A percentile compares a stretch with the other conserved stretches of the same genome.
Evolutionary conservation across 2,329 filamentous ascomycete species (phyloP).

Genomic region (Sclerotinia spermophila): DNA sequence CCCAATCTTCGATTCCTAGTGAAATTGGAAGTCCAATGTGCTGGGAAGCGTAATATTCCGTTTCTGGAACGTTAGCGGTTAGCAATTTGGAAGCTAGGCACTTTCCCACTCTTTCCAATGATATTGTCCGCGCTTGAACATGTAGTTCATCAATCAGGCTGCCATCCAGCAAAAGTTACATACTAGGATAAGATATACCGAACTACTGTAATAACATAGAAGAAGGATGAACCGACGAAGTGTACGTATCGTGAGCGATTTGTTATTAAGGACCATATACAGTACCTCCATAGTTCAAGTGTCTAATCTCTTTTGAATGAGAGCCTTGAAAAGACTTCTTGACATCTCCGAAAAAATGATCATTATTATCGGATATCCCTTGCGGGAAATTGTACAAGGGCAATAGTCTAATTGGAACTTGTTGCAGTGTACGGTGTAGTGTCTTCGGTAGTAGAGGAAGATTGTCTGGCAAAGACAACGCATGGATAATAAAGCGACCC

Average conservation of each 20-base stretch:
- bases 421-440: background rate
- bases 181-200: too few relatives aligned
- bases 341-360: background rate
- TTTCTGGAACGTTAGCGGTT: background rate
- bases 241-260: background rate
- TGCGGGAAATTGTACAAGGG: background rate
- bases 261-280: background rate
- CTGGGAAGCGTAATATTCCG: constrained; percentile 2
- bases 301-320: background rate
- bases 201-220: background rate
- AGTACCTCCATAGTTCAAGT: background rate
- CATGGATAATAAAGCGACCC: constrained; percentile 18
- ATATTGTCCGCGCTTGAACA: constrained; percentile 3
- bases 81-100: background rate
- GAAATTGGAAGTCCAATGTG: background rate
- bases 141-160: background rate
- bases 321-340: background rate
- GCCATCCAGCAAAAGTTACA: background rate
- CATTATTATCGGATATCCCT: background rate
- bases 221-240: background rate
- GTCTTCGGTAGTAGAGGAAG: constrained; percentile 8
- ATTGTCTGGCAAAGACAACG: constrained; percentile 13
- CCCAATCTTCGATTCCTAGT: background rate
- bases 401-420: background rate
- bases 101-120: background rate